Evolutionary conservation across 2,329 filamentous ascomycete species (phyloP).

Genomic region (Aaosphaeria arxii): DNA sequence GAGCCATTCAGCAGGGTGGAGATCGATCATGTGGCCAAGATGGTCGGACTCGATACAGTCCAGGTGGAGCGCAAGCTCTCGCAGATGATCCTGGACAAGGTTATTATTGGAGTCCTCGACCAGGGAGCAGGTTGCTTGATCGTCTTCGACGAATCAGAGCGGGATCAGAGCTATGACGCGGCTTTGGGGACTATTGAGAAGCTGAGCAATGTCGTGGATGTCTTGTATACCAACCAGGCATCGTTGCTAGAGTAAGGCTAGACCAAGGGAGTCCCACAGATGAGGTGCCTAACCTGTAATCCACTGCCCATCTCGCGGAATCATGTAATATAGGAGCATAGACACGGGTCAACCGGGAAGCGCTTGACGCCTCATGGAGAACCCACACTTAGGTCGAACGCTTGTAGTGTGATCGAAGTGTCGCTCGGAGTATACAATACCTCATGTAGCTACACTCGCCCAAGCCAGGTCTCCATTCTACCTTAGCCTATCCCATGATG

Average conservation of each 20-base stretch:
- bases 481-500: too few species aligned
- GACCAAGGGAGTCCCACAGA: neutral
- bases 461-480: too few species aligned
- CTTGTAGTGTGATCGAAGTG: too few species aligned
- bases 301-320: neutral
- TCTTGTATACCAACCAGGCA: slow-evolving; percentile 96
- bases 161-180: slow-evolving; percentile 91
- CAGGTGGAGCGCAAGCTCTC: slow-evolving; percentile 98
- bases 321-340: slow-evolving; percentile 34
- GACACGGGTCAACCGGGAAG: slow-evolving; percentile 3
- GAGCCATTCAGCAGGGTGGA: slow-evolving; percentile 97
- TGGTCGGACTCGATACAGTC: slow-evolving; percentile 92
- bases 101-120: slow-evolving; percentile 95
- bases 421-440: too few species aligned
- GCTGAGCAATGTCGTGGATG: slow-evolving; percentile 94
- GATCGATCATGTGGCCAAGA: slow-evolving; percentile 94
- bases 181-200: slow-evolving; percentile 95
- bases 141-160: slow-evolving; percentile 91
- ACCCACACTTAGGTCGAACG: too few species aligned
- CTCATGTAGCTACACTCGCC: too few species aligned
- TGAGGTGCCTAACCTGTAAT: neutral
- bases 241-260: slow-evolving; percentile 77
- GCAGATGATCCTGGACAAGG: slow-evolving; percentile 99
- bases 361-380: too few species aligned
- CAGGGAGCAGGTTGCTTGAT: slow-evolving; percentile 97